Conservation (phyloP, 768 basidiomycete species). For the Trametes villosa region DNA sequence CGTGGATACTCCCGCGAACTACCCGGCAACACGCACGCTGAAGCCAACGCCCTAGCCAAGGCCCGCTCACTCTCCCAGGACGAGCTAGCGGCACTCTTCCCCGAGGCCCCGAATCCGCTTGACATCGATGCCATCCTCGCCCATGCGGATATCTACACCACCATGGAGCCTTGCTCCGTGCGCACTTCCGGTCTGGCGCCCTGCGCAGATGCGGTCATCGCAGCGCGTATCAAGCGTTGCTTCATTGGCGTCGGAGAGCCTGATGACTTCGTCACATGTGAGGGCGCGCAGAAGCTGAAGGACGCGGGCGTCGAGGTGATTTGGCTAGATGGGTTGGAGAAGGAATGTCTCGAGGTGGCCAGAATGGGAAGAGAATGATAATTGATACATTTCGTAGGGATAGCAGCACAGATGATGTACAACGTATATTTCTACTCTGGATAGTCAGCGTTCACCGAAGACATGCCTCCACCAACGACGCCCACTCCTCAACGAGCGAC, state of each 20-base stretch:
- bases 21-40: constrained; percentile 94
- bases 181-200: constrained; percentile 85
- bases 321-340: constrained; percentile 76
- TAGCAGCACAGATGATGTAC: background rate
- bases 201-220: constrained; percentile 84
- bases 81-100: constrained; percentile 41
- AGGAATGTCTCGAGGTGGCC: constrained; percentile 81
- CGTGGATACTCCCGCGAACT: constrained; percentile 92
- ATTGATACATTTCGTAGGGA: background rate
- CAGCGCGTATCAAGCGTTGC: constrained; percentile 70
- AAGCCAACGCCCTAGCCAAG: constrained; percentile 90
- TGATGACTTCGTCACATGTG: constrained; percentile 91
- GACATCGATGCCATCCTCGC: constrained; percentile 53
- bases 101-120: constrained; percentile 44
- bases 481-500: constrained; percentile 18
- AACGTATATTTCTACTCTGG: background rate
- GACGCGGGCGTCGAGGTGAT: constrained; percentile 75
- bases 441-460: background rate
- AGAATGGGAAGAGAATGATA: constrained; percentile 41
- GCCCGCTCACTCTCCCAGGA: constrained; percentile 48
- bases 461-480: constrained; percentile 5
- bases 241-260: constrained; percentile 92
- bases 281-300: constrained; percentile 76
- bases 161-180: constrained; percentile 94
- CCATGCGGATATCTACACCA: constrained; percentile 84